Evolutionary conservation across 2,329 filamentous ascomycete genomes (phyloP), one percentile per base, ranked within the genome.

Genomic region (Venturia nashicola): DNA sequence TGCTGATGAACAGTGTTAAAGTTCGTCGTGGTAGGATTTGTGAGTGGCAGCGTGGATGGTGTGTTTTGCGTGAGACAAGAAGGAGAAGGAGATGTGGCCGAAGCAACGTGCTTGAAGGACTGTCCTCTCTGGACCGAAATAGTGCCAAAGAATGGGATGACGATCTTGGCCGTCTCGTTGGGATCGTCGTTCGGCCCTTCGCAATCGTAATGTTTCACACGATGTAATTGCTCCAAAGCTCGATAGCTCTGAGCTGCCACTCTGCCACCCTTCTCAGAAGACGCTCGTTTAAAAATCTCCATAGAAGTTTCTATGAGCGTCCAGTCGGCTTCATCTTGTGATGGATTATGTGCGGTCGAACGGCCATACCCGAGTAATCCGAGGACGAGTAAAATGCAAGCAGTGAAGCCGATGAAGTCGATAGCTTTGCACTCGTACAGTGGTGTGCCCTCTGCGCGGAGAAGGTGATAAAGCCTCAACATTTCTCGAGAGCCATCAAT

Each of bases 341-440:
- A 65, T 23, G 59, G 46, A 1, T 65, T 65, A 12, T 20, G 44
- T n/a, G 32, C 64, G 6, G 66, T 63, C 43, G 66, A 18, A 43
- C 65, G 60, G 55, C 72, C 71, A 55, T 74, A 75, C 61, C 74
- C 75, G 66, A 77, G 70, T 7, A 77, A 70, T 2, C 76, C 75
- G n/a, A 80, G 71, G 11, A 77, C 70, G 40, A 80, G 69, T 27
- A 79, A 70, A 1, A 78, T 72, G 3, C 77, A 75, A 6, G 75
- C 73, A 1, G 76, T 79, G 69, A 80, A 80, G 44, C 74, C 78
- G 46, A 78, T 73, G 65, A 79, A 79, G 67, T 79, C 78, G 20
- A 77, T 70, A 9, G 76, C 76, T 64, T 78, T 78, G 71, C 78
- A 79, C 65, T 80, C 76, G 68, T 77, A 79, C 0, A 78, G 12